Percentiles rank a stretch among this genome's conserved stretches.
phyloP scores from a whole-genome alignment of 495 filamentous ascomycete genomes.

The Aspergillus ostianus region DNA sequence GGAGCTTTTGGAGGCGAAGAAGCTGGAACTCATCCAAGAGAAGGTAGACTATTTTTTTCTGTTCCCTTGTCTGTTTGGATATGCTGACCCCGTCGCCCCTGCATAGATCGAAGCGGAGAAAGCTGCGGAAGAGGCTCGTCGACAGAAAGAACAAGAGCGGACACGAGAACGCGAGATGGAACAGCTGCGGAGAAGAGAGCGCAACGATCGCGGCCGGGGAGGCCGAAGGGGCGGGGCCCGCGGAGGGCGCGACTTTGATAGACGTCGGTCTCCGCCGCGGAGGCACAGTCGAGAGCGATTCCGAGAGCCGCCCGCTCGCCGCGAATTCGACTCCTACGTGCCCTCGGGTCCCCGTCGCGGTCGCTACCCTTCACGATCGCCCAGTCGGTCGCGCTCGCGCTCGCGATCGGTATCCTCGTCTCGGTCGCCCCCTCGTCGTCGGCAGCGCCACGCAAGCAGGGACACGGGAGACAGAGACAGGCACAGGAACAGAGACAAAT shows the following conservation, averaged over 20 bases:
- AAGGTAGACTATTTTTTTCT: conserved; percentile 56
- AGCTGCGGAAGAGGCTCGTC: conserved; percentile 70
- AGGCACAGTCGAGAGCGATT: conserved; percentile 52
- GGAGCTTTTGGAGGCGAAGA: conserved; percentile 93
- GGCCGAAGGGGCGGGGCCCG: conserved; percentile 52
- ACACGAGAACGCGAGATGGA: conserved; percentile 60
- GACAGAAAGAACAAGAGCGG: conserved; percentile 65
- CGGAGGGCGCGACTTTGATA: conserved; percentile 46
- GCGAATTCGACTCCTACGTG: conserved; percentile 59
- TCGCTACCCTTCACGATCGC: conserved; percentile 35
- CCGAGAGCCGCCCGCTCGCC: conserved; percentile 51
- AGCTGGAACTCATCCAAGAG: conserved; percentile 86
- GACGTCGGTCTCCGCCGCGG: conserved; percentile 59
- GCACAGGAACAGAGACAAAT: background rate
- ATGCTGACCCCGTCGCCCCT: conserved; percentile 8
- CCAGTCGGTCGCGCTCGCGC: conserved; percentile 35
- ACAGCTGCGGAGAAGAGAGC: conserved; percentile 68
- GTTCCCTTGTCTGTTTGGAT: background rate
- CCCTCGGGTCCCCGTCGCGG: conserved; percentile 40
- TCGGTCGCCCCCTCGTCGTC: conserved; percentile 38
- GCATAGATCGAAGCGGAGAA: conserved; percentile 77
- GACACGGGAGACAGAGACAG: conserved; percentile 19
- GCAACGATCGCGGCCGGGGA: conserved; percentile 63
- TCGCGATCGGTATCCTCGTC: conserved; percentile 40
- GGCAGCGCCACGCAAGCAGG: conserved; percentile 26